Conservation (phyloP, 2,329 filamentous ascomycete genomes). For the Phoma sp. region DNA sequence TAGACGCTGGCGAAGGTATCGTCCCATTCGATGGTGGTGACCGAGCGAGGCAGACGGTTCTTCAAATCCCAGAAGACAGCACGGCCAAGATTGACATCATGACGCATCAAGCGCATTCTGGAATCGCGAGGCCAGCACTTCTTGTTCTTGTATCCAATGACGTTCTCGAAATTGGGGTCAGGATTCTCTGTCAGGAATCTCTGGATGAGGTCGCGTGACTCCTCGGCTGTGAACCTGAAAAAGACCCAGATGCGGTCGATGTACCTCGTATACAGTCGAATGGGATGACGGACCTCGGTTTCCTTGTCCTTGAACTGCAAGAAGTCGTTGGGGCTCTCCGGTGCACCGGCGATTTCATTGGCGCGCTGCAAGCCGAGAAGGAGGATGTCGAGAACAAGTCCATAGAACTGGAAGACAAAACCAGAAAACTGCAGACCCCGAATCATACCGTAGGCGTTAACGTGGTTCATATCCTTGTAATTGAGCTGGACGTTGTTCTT, state of each 20-base stretch:
- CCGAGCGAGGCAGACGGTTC: constrained; percentile 90
- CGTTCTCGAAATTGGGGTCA: constrained; percentile 98
- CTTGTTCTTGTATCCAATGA: constrained; percentile 98
- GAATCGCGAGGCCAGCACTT: constrained; percentile 99
- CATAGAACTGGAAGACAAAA: constrained; percentile 99
- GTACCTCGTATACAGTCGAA: constrained; percentile 96
- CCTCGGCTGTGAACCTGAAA: constrained; percentile 89
- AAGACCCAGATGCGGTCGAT: constrained; percentile 99
- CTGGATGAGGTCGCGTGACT: constrained; percentile 94
- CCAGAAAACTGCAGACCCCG: constrained; percentile 97
- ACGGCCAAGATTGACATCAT: constrained; percentile 96
- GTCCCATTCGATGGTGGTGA: constrained; percentile 99
- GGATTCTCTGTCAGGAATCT: constrained; percentile 97
- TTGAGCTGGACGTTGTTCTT: constrained; percentile 99
- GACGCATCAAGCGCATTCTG: constrained; percentile 96
- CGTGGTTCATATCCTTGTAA: constrained; percentile 99
- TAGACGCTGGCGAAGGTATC: constrained; percentile 98
- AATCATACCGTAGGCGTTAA: constrained; percentile 98
- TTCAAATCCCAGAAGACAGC: constrained; percentile 99
- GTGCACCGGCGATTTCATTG: constrained; percentile 96
- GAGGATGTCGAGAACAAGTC: constrained; percentile 90
- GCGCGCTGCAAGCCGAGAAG: constrained; percentile 92
- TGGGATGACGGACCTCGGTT: constrained; percentile 91
- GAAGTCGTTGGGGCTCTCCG: constrained; percentile 95
- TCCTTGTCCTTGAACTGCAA: constrained; percentile 93